phyloP scores from a whole-genome alignment of 257 asterid genomes.

The Solanum bukasovii region DNA sequence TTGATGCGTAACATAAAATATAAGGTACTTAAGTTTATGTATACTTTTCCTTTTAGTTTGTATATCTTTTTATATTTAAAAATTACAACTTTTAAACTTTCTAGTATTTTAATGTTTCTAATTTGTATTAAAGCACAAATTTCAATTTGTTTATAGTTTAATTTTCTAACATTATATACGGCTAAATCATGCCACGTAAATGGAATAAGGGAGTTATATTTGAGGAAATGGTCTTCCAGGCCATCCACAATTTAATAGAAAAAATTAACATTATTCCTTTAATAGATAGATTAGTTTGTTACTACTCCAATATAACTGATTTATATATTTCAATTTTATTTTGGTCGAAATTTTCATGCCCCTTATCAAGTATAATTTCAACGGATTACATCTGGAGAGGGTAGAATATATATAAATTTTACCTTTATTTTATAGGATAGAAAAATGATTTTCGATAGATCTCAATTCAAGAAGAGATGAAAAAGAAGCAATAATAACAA shows the following conservation, averaged over 20 bases:
- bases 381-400: rapidly evolving
- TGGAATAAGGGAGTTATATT: too few relatives aligned
- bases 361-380: not conserved
- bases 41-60: not conserved
- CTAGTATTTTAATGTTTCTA: not conserved
- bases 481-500: too few relatives aligned
- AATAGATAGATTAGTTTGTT: not conserved
- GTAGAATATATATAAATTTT: rapidly evolving
- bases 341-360: not conserved
- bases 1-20: not conserved
- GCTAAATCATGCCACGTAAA: too few relatives aligned
- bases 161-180: too few relatives aligned
- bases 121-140: not conserved
- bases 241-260: not conserved
- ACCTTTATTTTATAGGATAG: too few relatives aligned
- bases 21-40: too few relatives aligned
- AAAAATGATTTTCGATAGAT: too few relatives aligned
- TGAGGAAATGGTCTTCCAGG: not conserved
- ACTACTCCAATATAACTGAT: not conserved
- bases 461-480: not conserved
- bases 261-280: not conserved
- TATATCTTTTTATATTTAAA: not conserved
- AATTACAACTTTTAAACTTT: not conserved
- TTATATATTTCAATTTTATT: too few relatives aligned
- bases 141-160: not conserved